A percentile compares a stretch with the other conserved stretches of the same genome.
These are phyloP conservation scores for Calophaca sinica DNA, from an alignment of 306 rosid species.

Conservation along the genomic window DNA sequence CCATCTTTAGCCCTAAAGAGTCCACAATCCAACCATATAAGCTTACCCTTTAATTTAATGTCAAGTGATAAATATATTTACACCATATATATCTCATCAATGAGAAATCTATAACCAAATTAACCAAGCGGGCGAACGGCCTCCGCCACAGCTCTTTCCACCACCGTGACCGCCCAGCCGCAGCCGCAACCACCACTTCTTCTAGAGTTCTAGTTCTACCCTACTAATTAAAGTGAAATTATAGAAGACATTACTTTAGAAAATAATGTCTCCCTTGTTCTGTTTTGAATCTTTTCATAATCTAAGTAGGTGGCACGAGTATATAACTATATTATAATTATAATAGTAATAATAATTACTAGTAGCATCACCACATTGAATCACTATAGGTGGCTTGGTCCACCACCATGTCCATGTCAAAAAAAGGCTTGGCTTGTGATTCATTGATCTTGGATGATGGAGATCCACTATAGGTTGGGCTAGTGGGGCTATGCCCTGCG, in stretches of 20 bases:
- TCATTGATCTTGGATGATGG: conserved; percentile 63
- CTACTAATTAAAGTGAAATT: conserved; percentile 29
- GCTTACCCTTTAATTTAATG: conserved; percentile 40
- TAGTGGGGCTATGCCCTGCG: conserved; percentile 40
- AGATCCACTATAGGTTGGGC: conserved; percentile 69
- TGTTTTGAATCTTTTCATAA: conserved; percentile 7
- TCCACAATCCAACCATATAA: conserved; percentile 44
- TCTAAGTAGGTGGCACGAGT: conserved; percentile 9
- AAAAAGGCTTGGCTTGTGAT: conserved; percentile 52
- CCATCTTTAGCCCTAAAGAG: conserved; percentile 9
- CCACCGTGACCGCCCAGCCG: too few species aligned
- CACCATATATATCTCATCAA: conserved; percentile 9
- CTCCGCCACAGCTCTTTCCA: conserved; percentile 62
- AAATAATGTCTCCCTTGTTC: conserved; percentile 37
- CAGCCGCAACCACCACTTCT: conserved; percentile 10
- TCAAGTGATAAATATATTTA: conserved; percentile 29
- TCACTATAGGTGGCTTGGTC: conserved; percentile 64
- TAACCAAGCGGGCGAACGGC: conserved; percentile 66
- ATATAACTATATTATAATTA: background rate
- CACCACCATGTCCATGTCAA: conserved; percentile 50
- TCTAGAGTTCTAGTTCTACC: conserved; percentile 34
- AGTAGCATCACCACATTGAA: conserved; percentile 68
- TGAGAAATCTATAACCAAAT: conserved; percentile 40
- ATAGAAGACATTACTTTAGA: conserved; percentile 39
- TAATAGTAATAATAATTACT: background rate